Evolutionary conservation across 306 rosid genomes (phyloP).

Genomic region (Spatholobus suberectus): DNA sequence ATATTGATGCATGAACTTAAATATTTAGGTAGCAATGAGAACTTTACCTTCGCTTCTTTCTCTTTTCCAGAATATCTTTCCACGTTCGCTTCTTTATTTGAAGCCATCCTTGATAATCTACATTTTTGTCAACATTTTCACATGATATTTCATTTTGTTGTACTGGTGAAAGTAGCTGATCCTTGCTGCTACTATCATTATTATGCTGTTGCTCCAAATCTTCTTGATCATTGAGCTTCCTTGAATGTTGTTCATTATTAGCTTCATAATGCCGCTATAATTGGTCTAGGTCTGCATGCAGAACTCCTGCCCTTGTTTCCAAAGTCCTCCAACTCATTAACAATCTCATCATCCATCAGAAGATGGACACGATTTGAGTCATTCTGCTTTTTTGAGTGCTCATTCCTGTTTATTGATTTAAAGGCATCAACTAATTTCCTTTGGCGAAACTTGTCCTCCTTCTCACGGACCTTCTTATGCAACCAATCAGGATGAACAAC

Average conservation of each 20-base stretch:
- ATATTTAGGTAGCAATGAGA: constrained; percentile 30
- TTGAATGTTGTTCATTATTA: constrained; percentile 47
- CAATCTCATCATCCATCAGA: constrained; percentile 51
- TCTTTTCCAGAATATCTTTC: constrained; percentile 73
- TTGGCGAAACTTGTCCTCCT: constrained; percentile 94
- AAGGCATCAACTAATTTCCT: constrained; percentile 78
- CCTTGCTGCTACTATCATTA: constrained; percentile 44
- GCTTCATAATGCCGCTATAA: constrained; percentile 73
- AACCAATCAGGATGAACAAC: constrained; percentile 98
- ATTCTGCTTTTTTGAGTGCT: constrained; percentile 48
- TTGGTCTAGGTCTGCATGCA: constrained; percentile 71
- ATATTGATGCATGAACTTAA: constrained; percentile 27
- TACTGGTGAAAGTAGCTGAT: constrained; percentile 41
- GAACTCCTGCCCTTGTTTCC: constrained; percentile 58
- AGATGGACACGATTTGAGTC: constrained; percentile 44
- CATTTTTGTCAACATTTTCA: constrained; percentile 66
- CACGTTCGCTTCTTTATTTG: constrained; percentile 84
- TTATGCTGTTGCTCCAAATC: constrained; percentile 43
- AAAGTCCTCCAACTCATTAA: constrained; percentile 87
- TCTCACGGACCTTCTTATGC: constrained; percentile 96
- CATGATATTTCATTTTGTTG: constrained; percentile 34
- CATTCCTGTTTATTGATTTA: constrained; percentile 53
- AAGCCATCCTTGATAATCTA: constrained; percentile 97
- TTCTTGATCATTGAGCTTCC: constrained; percentile 41
- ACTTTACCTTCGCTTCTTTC: constrained; percentile 85